Evolutionary conservation across 2,329 filamentous ascomycete species (phyloP), one percentile per base, ranked within the genome.

Genomic region (Trichoderma afroharzianum): DNA sequence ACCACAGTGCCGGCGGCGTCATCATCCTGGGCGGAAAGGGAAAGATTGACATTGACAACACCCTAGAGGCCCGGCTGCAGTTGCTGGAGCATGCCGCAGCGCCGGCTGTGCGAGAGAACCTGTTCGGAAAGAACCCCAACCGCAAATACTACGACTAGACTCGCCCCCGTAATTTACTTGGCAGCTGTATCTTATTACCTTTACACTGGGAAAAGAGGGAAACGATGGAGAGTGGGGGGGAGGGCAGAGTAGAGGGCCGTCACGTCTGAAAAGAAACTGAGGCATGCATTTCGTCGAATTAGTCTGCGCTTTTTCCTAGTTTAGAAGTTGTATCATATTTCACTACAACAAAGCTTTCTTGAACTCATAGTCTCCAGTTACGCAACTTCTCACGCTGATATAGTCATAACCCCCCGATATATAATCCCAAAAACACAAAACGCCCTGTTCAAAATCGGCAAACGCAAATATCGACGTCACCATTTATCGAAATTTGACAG

Each of bases 21-120:
- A 81, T 88, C 72, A 90, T 99, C 75, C 83, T 97, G 70, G 94
- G 95, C 75, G 91, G 92, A 76, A 87, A 87, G 75, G 96, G 96
- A 81, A 98, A 95, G 88, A 98, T 99, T 81, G 94, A 97, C 78
- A 95, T 99, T 82, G 95, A 98, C 88, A 98, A 99, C 86, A 98
- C 96, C 70, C 93, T 98, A 76, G 96, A 98, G 81, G 93, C 97
- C 80, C 91, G 96, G 76, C 86, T 99, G 82, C 89, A 88, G 78
- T 87, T 98, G 73, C 89, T 98, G 75, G 92, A 97, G 83, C 91
- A 91, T 71, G 92, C 93, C 76, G 93, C 93, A 66, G 88, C 98
- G 72, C 96, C 96, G 15, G 90, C 90, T 58, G 91, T 99, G 78
- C 89, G 96, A 79, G 89, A 92, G 81, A 92, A 92, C 18, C 87